Evolutionary conservation across 305 asterid genomes (phyloP).

Genomic region (Caryopteris hybrid): DNA sequence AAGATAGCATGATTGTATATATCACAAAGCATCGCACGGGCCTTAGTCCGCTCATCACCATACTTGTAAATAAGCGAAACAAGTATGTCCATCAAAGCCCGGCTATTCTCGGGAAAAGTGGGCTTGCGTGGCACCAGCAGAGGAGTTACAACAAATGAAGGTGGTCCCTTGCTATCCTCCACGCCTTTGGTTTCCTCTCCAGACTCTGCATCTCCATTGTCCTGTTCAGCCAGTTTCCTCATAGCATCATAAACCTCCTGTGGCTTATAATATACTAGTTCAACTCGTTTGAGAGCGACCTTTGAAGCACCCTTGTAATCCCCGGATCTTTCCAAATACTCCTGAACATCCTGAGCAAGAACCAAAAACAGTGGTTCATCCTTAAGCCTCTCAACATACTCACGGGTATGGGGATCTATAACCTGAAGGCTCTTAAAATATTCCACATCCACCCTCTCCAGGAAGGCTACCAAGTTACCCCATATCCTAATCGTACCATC

Average conservation of each 20-base stretch:
- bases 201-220: constrained; percentile 40
- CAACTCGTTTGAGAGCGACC: constrained; percentile 91
- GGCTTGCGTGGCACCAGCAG: constrained; percentile 77
- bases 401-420: constrained; percentile 95
- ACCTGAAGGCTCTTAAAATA: constrained; percentile 92
- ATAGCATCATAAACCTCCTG: constrained; percentile 94
- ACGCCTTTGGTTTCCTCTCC: constrained; percentile 49
- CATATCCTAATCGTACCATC: constrained; percentile 74
- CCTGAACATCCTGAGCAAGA: constrained; percentile 89
- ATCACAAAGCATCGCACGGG: constrained; percentile 99
- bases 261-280: constrained; percentile 85
- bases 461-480: constrained; percentile 93
- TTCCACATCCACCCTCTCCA: constrained; percentile 81
- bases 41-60: constrained; percentile 77
- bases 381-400: constrained; percentile 83
- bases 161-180: constrained; percentile 62
- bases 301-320: constrained; percentile 83
- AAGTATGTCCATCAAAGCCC: constrained; percentile 67
- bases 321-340: constrained; percentile 58
- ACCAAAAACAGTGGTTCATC: constrained; percentile 80
- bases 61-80: constrained; percentile 67
- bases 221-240: constrained; percentile 84
- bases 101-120: constrained; percentile 74
- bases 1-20: constrained; percentile 87
- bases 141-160: constrained; percentile 57